These are phyloP conservation scores for Westerdykella ornata DNA, from an alignment of 2,329 filamentous ascomycete genomes.

Conservation along the genomic window DNA sequence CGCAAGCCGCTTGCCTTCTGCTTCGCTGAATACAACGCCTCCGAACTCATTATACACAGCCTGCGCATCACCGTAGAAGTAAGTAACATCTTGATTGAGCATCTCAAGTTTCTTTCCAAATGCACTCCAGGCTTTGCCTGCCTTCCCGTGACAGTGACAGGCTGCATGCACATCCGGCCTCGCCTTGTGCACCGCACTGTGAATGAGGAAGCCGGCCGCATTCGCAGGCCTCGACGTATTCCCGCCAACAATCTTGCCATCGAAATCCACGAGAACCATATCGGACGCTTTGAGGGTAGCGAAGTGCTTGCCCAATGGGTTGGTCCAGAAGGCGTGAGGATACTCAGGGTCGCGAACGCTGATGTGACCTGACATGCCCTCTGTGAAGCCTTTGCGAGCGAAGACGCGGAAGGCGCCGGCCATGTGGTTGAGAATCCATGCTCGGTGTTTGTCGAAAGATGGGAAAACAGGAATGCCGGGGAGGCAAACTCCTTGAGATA, in stretches of 20 bases:
- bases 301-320: conserved; percentile 59
- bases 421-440: conserved; percentile 61
- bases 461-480: conserved; percentile 53
- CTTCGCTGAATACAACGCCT: conserved; percentile 56
- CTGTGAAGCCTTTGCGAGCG: conserved; percentile 57
- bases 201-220: conserved; percentile 63
- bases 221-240: conserved; percentile 57
- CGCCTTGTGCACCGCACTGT: conserved; percentile 61
- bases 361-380: conserved; percentile 65
- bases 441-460: conserved; percentile 51
- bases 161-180: conserved; percentile 59
- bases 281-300: conserved; percentile 58
- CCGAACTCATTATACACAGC: conserved; percentile 60
- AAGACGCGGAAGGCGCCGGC: conserved; percentile 62
- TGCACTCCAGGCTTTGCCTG: conserved; percentile 61
- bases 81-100: conserved; percentile 62
- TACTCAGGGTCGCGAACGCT: conserved; percentile 60
- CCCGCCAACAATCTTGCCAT: conserved; percentile 58
- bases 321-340: conserved; percentile 61
- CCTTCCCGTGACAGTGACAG: conserved; percentile 61
- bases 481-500: conserved; percentile 44
- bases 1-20: conserved; percentile 60
- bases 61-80: conserved; percentile 57
- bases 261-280: conserved; percentile 59
- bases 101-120: conserved; percentile 62